phyloP scores from a whole-genome alignment of 2,329 filamentous ascomycete species.

The Bertia moriformis region DNA sequence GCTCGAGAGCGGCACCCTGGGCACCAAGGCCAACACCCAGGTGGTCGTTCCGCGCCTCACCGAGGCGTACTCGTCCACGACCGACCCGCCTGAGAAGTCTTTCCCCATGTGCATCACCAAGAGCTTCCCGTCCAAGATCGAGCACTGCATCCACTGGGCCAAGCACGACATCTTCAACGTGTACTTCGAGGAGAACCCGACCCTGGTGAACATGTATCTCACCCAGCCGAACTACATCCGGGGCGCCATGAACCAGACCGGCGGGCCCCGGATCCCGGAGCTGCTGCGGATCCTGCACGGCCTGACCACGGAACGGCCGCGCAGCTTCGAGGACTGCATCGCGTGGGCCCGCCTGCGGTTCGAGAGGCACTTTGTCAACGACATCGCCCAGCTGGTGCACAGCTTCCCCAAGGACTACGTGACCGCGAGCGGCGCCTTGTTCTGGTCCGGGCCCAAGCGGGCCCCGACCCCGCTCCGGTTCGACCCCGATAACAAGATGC shows the following conservation, averaged over 20 bases:
- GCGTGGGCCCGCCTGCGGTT: constrained; percentile 88
- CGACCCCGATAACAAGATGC: constrained; percentile 68
- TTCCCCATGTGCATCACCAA: constrained; percentile 97
- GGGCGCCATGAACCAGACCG: constrained; percentile 74
- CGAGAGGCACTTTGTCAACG: constrained; percentile 92
- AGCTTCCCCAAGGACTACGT: constrained; percentile 93
- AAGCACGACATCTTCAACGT: constrained; percentile 80
- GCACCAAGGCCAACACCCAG: constrained; percentile 96
- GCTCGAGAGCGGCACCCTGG: constrained; percentile 92
- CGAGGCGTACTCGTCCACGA: constrained; percentile 92
- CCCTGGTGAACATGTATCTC: constrained; percentile 87
- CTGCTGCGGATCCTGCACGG: constrained; percentile 81
- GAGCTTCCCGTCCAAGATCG: constrained; percentile 95
- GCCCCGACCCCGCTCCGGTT: constrained; percentile 87
- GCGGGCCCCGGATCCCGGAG: constrained; percentile 76
- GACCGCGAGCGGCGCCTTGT: constrained; percentile 75
- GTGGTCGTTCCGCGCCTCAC: constrained; percentile 82
- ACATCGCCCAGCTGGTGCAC: constrained; percentile 84
- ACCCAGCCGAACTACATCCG: constrained; percentile 83
- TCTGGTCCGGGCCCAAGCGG: constrained; percentile 98
- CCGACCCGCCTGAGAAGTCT: constrained; percentile 93
- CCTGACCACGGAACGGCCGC: constrained; percentile 78
- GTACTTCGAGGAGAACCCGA: constrained; percentile 81
- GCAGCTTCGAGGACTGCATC: constrained; percentile 90
- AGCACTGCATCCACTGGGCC: constrained; percentile 97